Evolutionary conservation across 2,329 filamentous ascomycete species (phyloP).

Genomic region (Xylariaceae sp.): DNA sequence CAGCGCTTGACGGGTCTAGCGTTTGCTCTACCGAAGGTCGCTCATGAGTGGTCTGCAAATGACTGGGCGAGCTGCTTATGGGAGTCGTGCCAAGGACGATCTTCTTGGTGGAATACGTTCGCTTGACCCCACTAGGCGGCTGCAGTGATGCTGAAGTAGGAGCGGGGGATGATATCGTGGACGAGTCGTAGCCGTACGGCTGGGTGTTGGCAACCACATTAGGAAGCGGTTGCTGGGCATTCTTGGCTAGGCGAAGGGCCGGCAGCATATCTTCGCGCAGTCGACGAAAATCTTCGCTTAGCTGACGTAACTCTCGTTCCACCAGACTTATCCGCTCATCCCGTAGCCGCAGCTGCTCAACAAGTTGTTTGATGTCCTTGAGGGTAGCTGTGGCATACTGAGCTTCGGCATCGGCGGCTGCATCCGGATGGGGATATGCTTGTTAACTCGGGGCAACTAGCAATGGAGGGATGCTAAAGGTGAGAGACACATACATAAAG

Average conservation of each 20-base stretch:
- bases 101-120: constrained; percentile 73
- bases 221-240: constrained; percentile 83
- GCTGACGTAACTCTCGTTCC: constrained; percentile 75
- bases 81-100: constrained; percentile 66
- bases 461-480: background rate
- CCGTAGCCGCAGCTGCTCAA: constrained; percentile 81
- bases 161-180: constrained; percentile 52
- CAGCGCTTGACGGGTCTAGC: constrained; percentile 65
- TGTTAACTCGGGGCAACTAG: constrained; percentile 6
- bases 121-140: constrained; percentile 55
- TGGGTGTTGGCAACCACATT: constrained; percentile 40
- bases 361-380: constrained; percentile 87
- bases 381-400: constrained; percentile 84
- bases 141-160: constrained; percentile 52
- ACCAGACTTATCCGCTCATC: constrained; percentile 84
- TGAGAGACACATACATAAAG: constrained; percentile 65
- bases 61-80: constrained; percentile 73
- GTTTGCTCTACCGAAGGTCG: constrained; percentile 59
- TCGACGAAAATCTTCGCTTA: constrained; percentile 84
- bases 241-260: constrained; percentile 84
- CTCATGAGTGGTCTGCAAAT: constrained; percentile 66
- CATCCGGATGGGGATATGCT: constrained; percentile 10
- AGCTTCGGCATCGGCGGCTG: constrained; percentile 84
- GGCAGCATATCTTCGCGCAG: constrained; percentile 89
- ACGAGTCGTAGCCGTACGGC: constrained; percentile 48